Evolutionary conservation across 2,329 filamentous ascomycete genomes (phyloP), one percentile per base, ranked within the genome.

Genomic region (Hypoxylon sp.): DNA sequence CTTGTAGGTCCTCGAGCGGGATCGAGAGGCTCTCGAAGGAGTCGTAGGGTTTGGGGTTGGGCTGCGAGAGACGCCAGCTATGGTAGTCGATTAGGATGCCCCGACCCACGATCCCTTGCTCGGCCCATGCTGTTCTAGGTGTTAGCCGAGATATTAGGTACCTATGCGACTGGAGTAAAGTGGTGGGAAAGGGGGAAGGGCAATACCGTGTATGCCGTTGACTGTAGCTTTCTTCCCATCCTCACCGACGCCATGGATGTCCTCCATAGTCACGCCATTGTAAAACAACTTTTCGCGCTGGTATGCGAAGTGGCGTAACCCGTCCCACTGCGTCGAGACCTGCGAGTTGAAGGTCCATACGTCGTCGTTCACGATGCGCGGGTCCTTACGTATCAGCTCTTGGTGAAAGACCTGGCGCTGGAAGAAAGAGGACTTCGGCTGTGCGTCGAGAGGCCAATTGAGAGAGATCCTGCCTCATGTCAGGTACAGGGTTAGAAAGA

Each of bases 281-380:
- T 80, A 79, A 70, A 80, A 80, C 25, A 72, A 65, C 46, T 69
- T 55, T 70, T 84, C 83, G 50, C 82, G 79, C 73, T 85, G 82
- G 66, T 85, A 86, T 14, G 73, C 84, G 62, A 82, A 86, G 69
- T 86, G 84, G 11, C 86, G 79, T 25, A 87, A 76, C 0, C 85
- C 85, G 70, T 88, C 86, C 86, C 86, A 89, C 75, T 89, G 87
- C 46, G 83, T 86, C 38, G 84, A 86, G 6, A 82, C 82, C 75
- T 89, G 87, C 0, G 86, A 84, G 75, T 89, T 89, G 71, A 89
- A 85, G 0, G 81, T 82, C 82, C 87, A 86, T 30, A 84, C 79
- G 75, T 90, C 88, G 73, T 90, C 89, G 73, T 90, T 89, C 25
- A 89, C 84, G 5, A 81, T 79, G 14, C 83, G 77, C 2, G 85